Percentiles rank a stretch among this genome's conserved stretches.
These are phyloP conservation scores for Pythium sp. DNA, from an alignment of 352 stramenopile species.

Conservation along the genomic window DNA sequence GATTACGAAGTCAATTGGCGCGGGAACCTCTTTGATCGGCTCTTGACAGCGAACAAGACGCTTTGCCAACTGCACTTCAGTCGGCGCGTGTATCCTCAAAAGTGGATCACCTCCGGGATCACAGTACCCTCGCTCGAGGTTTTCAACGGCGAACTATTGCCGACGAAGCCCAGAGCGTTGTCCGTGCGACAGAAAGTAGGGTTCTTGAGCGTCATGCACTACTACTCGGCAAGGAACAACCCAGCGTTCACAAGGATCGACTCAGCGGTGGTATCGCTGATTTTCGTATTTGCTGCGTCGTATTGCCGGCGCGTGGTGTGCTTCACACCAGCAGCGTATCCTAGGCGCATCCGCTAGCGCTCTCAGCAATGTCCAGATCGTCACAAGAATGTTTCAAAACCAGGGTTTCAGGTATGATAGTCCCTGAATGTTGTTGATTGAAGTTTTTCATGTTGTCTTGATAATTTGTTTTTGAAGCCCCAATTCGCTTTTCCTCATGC, in stretches of 20 bases:
- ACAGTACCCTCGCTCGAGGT: background rate
- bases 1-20: background rate
- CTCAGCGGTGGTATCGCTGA: background rate
- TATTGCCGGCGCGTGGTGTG: background rate
- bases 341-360: conserved; percentile 1
- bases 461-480: background rate
- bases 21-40: background rate
- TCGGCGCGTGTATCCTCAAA: background rate
- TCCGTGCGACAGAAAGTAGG: background rate
- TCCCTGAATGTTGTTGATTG: background rate
- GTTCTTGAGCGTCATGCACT: background rate
- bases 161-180: background rate
- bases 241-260: background rate
- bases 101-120: conserved; percentile 1
- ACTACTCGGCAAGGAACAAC: background rate
- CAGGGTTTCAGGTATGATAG: too few species aligned
- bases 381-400: background rate
- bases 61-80: background rate
- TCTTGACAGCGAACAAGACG: background rate
- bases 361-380: too few species aligned
- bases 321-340: conserved; percentile 1
- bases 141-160: background rate
- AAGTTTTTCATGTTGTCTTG: background rate
- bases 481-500: background rate
- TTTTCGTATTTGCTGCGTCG: background rate